These are phyloP conservation scores for Abrus pulchellus DNA, from an alignment of 306 rosid species.

Conservation along the genomic window DNA sequence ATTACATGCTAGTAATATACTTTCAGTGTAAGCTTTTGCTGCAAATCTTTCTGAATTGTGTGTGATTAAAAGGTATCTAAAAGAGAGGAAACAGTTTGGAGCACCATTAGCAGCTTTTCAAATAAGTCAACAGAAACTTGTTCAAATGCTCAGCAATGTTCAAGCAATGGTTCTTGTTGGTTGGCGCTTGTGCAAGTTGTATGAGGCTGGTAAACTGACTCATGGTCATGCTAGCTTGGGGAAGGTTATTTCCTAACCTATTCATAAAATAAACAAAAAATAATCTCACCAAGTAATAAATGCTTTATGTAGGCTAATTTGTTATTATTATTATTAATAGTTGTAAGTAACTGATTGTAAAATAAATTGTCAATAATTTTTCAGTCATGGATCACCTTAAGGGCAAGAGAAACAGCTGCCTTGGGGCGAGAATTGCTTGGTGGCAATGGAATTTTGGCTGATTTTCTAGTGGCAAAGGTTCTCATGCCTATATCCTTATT, in stretches of 20 bases:
- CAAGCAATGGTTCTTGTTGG: slow-evolving; percentile 96
- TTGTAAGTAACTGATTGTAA: neutral
- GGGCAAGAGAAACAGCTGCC: slow-evolving; percentile 95
- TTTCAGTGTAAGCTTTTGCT: slow-evolving; percentile 31
- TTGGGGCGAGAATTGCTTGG: slow-evolving; percentile 94
- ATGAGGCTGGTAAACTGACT: slow-evolving; percentile 84
- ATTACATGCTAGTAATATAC: neutral
- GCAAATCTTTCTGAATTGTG: slow-evolving; percentile 43
- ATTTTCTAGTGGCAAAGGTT: slow-evolving; percentile 94
- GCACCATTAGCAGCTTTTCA: slow-evolving; percentile 94
- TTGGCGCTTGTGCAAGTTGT: slow-evolving; percentile 94
- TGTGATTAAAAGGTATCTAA: slow-evolving; percentile 71
- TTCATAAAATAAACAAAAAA: neutral
- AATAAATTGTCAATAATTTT: slow-evolving; percentile 33
- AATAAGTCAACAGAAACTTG: slow-evolving; percentile 86
- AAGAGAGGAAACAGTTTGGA: slow-evolving; percentile 96
- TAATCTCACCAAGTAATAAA: neutral
- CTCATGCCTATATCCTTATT: slow-evolving; percentile 33
- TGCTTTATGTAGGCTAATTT: neutral
- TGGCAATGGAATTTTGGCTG: slow-evolving; percentile 91
- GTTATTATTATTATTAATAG: neutral
- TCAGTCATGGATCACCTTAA: slow-evolving; percentile 90
- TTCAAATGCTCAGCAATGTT: slow-evolving; percentile 83
- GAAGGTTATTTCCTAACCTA: slow-evolving; percentile 61
- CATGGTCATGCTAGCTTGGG: slow-evolving; percentile 91